phyloP scores from a whole-genome alignment of 2,329 filamentous ascomycete genomes.

The Blastomyces gilchristii region DNA sequence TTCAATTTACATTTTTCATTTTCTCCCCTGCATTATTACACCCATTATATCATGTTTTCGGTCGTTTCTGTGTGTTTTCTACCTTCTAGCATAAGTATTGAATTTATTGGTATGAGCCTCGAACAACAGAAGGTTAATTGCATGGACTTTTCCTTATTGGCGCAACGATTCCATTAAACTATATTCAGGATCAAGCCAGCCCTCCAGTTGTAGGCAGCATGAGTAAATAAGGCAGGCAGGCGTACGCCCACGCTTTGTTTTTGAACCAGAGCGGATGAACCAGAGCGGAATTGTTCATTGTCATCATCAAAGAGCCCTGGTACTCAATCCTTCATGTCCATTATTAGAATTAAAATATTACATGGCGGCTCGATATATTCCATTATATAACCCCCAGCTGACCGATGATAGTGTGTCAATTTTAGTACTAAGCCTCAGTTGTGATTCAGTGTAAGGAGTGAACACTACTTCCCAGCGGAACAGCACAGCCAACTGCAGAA shows the following conservation, averaged over 20 bases:
- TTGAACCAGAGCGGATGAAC: too few species aligned
- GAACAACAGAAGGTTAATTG: neutral
- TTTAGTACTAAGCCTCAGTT: too few species aligned
- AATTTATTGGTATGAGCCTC: neutral
- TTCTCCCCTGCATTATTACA: neutral
- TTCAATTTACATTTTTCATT: neutral
- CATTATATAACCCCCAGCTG: too few species aligned
- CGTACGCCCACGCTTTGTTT: too few species aligned
- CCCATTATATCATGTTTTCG: neutral
- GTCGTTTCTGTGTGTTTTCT: neutral
- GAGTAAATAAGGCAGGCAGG: too few species aligned
- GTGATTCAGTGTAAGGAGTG: too few species aligned
- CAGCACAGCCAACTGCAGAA: neutral
- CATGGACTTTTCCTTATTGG: neutral
- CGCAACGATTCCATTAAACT: neutral
- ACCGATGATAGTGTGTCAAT: too few species aligned
- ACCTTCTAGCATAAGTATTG: neutral
- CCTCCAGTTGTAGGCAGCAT: neutral
- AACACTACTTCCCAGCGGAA: neutral
- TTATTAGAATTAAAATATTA: too few species aligned
- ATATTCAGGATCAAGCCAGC: neutral
- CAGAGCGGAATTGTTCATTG: neutral
- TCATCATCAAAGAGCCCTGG: neutral
- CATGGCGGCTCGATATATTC: too few species aligned
- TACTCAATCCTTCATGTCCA: too few species aligned